phyloP scores from a whole-genome alignment of 225 moss, liverwort and hornwort genomes.

The Marchantia polymorpha region DNA sequence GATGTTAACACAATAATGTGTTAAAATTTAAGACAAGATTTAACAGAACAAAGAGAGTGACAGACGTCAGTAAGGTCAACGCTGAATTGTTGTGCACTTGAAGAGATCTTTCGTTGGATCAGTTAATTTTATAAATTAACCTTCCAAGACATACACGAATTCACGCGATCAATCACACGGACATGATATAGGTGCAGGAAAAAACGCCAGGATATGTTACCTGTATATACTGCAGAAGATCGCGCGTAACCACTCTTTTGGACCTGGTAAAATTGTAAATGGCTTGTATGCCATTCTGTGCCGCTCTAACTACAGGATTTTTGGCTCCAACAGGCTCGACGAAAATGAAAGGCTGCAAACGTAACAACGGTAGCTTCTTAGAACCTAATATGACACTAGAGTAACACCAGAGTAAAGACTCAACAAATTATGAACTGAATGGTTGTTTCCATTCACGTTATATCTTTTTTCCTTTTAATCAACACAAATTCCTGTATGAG shows the following conservation, averaged over 20 bases:
- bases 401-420: too few species aligned
- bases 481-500: too few species aligned
- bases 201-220: slow-evolving; percentile 24
- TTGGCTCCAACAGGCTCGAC: slow-evolving; percentile 77
- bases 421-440: too few species aligned
- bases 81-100: background rate
- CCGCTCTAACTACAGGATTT: slow-evolving; percentile 51
- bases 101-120: background rate
- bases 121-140: too few species aligned
- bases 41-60: background rate
- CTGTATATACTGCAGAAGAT: slow-evolving; percentile 69
- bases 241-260: slow-evolving; percentile 43
- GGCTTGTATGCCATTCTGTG: slow-evolving; percentile 48
- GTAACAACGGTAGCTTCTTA: background rate
- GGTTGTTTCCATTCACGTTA: too few species aligned
- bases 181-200: background rate
- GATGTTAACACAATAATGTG: background rate
- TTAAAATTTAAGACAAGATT: background rate
- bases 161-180: background rate
- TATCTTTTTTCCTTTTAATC: too few species aligned
- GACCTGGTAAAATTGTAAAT: slow-evolving; percentile 47
- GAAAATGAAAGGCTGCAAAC: slow-evolving; percentile 72
- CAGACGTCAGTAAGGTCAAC: background rate
- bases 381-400: too few species aligned
- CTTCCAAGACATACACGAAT: background rate